Base-by-base conservation (phyloP, 768 basidiomycete species). In the Tulasnella sp. region DNA sequence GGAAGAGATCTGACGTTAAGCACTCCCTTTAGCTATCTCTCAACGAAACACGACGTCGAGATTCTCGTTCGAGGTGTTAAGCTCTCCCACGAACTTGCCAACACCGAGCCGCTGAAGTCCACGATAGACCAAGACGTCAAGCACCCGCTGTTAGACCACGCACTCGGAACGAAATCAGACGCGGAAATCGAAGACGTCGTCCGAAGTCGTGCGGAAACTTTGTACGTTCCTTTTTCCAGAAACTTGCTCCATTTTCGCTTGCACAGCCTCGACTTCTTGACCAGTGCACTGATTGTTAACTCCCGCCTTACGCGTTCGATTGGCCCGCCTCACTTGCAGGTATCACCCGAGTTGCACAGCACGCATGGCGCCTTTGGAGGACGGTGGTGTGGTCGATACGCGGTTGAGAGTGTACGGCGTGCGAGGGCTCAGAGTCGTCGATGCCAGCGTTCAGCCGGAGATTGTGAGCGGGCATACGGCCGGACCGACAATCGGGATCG, bases 381-480 rank as follows among this genome's bases (percentile, higher is more conserved):
- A 81, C 26, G 80, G 78, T 5, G 82, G 84, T 6, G 84, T 85
- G 0, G 79, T 86, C 64, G 84, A 85, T 62, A 40, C 84, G 32
- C 75, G 78, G 66, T 72, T 86, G 72, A 74, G 77, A 29, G 84
- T 87, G 40, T 79, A 84, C 44, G 86, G 85, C 4, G 75, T 80
- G 5, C 75, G 77, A 67, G 80, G 81, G 64, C 79, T 86, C 63
- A 73, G 85, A 19, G 80, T 86, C 16, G 84, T 79, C 19, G 85
- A 86, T 74, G 84, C 83, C 59, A 82, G 81, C 12, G 75, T 85
- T 32, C 82, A 82, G 71, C 84, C 85, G 52, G 81, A 77, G 40
- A 77, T 85, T 68, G 75, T 82, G 0, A 67, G 41, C 34, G 69
- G 69, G 42, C 69, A 70, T 52, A 70, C 69, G 3, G 39, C 62